Conservation (phyloP, 192 early-diverging fungal species). For the Funneliformis geosporum region DNA sequence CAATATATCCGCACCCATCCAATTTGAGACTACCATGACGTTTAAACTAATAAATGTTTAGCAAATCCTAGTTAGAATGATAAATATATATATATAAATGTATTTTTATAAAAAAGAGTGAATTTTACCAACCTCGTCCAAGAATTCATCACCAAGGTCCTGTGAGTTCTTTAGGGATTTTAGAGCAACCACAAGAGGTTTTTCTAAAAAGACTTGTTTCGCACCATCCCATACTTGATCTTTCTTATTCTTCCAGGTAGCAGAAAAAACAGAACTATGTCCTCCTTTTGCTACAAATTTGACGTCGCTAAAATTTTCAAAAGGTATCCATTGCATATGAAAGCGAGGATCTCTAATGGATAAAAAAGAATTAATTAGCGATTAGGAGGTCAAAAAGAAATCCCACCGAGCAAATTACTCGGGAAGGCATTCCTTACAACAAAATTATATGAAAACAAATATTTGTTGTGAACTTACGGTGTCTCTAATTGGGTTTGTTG, state of each 20-base stretch:
- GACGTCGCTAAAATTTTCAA: constrained; percentile 16
- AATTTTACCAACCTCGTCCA: constrained; percentile 25
- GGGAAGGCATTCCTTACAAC: background rate
- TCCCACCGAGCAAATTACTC: background rate
- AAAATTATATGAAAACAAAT: background rate
- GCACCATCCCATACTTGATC: constrained; percentile 21
- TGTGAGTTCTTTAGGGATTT: constrained; percentile 29
- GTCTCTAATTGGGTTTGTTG: constrained; percentile 27
- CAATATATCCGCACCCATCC: constrained; percentile 21
- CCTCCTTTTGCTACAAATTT: constrained; percentile 28
- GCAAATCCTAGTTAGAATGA: too few relatives aligned
- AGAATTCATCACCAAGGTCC: constrained; percentile 14
- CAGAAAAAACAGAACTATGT: constrained; percentile 25
- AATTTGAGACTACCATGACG: constrained; percentile 31
- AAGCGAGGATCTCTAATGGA: constrained; percentile 12
- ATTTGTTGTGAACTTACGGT: constrained; percentile 1
- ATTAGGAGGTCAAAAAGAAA: background rate
- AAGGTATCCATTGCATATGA: constrained; percentile 32
- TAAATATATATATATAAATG: too few relatives aligned
- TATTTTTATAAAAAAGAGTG: background rate
- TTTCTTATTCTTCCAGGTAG: constrained; percentile 22
- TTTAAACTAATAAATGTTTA: constrained; percentile 12
- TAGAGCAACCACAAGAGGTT: constrained; percentile 21
- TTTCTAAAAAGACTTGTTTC: constrained; percentile 19
- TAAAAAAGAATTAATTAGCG: background rate